These are phyloP conservation scores for Hsuehochloa calcarea DNA, from an alignment of 176 grass and related monocot species.

Conservation along the genomic window DNA sequence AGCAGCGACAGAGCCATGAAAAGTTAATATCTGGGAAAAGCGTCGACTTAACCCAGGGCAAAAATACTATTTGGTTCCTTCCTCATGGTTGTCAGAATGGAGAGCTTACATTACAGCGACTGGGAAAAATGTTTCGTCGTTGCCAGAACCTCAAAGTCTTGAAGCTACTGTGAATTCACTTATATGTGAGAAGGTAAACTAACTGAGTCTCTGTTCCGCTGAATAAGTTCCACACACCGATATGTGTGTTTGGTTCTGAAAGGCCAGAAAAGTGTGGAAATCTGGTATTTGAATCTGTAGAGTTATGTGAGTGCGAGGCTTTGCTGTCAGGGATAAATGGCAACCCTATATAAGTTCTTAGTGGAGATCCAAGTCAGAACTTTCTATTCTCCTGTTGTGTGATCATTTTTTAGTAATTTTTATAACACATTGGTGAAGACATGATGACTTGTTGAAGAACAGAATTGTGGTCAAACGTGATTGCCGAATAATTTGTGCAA, in stretches of 20 bases:
- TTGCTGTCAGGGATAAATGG: background rate
- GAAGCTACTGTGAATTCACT: slow-evolving; percentile 68
- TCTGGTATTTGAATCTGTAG: slow-evolving; percentile 18
- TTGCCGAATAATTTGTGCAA: background rate
- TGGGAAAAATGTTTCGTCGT: slow-evolving; percentile 82
- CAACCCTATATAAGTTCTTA: background rate
- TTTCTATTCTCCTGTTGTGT: background rate
- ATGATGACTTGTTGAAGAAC: background rate
- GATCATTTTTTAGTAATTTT: slow-evolving; percentile 24
- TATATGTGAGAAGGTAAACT: slow-evolving; percentile 86
- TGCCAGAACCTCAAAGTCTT: slow-evolving; percentile 67
- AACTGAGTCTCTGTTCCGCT: slow-evolving; percentile 6
- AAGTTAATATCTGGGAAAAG: slow-evolving; percentile 81
- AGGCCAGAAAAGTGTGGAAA: background rate
- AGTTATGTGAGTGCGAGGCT: background rate
- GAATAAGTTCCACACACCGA: background rate
- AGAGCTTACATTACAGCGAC: slow-evolving; percentile 86
- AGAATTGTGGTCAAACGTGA: background rate
- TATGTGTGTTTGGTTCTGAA: background rate
- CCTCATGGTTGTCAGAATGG: slow-evolving; percentile 88
- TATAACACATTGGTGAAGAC: background rate
- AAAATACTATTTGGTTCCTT: slow-evolving; percentile 85
- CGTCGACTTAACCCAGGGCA: slow-evolving; percentile 54
- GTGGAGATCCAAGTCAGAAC: background rate
- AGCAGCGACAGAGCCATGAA: slow-evolving; percentile 81